phyloP scores from a whole-genome alignment of 306 rosid species.

The Trifolium pratense region DNA sequence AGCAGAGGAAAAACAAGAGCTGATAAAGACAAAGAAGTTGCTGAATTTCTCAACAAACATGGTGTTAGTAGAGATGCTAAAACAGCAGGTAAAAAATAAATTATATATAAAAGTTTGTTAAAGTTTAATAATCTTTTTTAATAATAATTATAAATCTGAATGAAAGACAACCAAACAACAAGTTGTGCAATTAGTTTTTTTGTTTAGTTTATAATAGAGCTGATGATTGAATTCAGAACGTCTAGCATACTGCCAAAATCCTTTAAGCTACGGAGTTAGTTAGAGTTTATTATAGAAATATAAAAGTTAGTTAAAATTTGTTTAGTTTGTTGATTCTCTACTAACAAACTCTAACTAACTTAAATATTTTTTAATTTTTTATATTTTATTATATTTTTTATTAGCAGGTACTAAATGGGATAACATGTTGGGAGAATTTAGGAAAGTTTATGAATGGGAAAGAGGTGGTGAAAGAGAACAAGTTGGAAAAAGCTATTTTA shows the following conservation, averaged over 20 bases:
- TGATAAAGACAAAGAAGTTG: conserved; percentile 88
- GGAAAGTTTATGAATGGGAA: conserved; percentile 97
- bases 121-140: too few relatives aligned
- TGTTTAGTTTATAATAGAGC: too few relatives aligned
- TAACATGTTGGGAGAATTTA: conserved; percentile 93
- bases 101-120: too few relatives aligned
- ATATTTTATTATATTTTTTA: background rate
- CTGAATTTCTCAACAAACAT: conserved; percentile 41
- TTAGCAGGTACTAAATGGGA: conserved; percentile 93
- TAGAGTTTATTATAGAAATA: too few relatives aligned
- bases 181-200: too few relatives aligned
- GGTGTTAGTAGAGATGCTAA: conserved; percentile 20
- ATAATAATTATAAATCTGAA: too few relatives aligned
- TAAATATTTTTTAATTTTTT: too few relatives aligned
- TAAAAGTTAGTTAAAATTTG: too few relatives aligned
- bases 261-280: too few relatives aligned
- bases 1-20: conserved; percentile 81
- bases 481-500: conserved; percentile 86
- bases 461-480: conserved; percentile 88
- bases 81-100: conserved; percentile 49
- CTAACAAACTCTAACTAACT: background rate
- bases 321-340: background rate
- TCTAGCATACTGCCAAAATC: too few relatives aligned
- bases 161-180: too few relatives aligned
- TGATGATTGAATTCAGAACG: too few relatives aligned